A percentile compares a stretch with the other conserved stretches of the same genome.
Evolutionary conservation across 148 eudicot species (phyloP).

Genomic region (Nepenthes gracilis): DNA sequence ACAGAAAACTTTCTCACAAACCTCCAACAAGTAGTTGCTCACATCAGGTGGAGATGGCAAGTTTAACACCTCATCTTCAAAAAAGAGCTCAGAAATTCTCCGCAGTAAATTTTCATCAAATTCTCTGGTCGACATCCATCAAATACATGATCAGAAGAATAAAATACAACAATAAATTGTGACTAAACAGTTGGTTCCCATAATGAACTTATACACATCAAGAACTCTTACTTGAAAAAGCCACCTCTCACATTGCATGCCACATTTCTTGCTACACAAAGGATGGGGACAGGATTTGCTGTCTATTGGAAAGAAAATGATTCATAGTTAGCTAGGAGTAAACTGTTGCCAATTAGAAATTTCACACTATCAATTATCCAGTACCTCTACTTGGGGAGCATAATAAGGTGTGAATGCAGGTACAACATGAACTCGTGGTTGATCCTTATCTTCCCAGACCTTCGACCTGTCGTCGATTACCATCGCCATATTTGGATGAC

Average conservation of each 20-base stretch:
- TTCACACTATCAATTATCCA: neutral
- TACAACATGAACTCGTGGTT: slow-evolving; percentile 91
- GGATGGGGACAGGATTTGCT: slow-evolving; percentile 83
- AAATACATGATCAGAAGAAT: slow-evolving; percentile 5
- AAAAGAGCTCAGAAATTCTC: slow-evolving; percentile 46
- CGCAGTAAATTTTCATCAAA: slow-evolving; percentile 65
- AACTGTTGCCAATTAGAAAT: neutral
- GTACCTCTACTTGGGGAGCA: slow-evolving; percentile 99
- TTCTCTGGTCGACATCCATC: slow-evolving; percentile 36
- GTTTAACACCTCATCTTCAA: slow-evolving; percentile 70
- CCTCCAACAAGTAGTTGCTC: slow-evolving; percentile 92
- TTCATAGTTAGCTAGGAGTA: slow-evolving; percentile 3
- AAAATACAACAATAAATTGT: neutral
- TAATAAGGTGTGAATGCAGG: slow-evolving; percentile 94
- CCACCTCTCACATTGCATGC: slow-evolving; percentile 98
- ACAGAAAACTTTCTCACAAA: slow-evolving; percentile 15
- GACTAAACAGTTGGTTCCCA: neutral
- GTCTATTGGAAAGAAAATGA: slow-evolving; percentile 27
- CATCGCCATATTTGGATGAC: slow-evolving; percentile 98
- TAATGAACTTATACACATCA: neutral
- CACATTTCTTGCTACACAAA: slow-evolving; percentile 95
- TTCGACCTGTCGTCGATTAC: slow-evolving; percentile 90
- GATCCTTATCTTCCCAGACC: slow-evolving; percentile 98
- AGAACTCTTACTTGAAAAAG: slow-evolving; percentile 60
- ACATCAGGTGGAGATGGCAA: slow-evolving; percentile 79